phyloP scores from a whole-genome alignment of 2,329 filamentous ascomycete species.

The Sporothrix brunneoviolacea region DNA sequence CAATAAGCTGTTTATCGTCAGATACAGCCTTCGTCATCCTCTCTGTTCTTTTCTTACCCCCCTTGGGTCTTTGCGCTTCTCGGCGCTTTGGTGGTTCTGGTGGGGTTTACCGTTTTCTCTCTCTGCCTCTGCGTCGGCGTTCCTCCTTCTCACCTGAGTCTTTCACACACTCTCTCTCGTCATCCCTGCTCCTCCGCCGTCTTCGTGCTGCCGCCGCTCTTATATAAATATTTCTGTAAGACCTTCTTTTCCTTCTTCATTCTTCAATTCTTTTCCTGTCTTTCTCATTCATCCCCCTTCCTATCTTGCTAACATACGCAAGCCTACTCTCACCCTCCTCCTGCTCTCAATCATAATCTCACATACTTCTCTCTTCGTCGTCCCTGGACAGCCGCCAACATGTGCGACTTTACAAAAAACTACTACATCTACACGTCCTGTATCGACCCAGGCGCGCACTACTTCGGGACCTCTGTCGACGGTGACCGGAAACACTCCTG shows the following conservation, averaged over 20 bases:
- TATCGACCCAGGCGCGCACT: constrained; percentile 61
- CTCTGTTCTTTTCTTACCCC: no score
- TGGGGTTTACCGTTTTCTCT: background rate
- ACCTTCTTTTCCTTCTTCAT: no score
- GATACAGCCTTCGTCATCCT: no score
- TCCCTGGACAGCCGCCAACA: constrained; percentile 26
- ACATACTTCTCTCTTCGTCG: background rate
- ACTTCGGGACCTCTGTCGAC: constrained; percentile 63
- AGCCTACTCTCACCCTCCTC: background rate
- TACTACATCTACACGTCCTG: constrained; percentile 72
- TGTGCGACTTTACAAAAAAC: constrained; percentile 65
- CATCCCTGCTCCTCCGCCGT: background rate
- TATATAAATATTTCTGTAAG: no score
- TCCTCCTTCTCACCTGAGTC: background rate
- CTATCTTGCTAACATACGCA: no score
- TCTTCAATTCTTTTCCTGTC: background rate
- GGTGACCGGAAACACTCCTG: constrained; percentile 55
- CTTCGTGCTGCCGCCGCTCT: background rate
- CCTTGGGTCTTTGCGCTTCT: no score
- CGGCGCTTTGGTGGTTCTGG: no score
- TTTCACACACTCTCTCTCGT: background rate
- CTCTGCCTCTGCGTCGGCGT: background rate
- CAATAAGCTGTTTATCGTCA: no score
- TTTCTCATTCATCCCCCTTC: background rate
- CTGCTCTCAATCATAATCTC: no score